Base-by-base conservation (phyloP, 2,329 filamentous ascomycete species). In the Pleomassaria siparia region DNA sequence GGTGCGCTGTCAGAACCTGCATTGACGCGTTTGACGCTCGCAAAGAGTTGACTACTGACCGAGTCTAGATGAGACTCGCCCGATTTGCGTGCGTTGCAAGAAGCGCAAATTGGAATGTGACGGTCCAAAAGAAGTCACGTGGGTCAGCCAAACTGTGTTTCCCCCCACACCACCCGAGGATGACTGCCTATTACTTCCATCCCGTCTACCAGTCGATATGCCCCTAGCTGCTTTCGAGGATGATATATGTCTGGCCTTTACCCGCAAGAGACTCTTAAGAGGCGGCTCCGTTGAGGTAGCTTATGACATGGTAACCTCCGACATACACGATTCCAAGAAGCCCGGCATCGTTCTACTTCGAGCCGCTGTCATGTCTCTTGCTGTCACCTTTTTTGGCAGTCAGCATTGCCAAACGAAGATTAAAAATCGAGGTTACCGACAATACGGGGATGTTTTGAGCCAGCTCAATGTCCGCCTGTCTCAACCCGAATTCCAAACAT, bases 271-370 rank as follows among this genome's bases (percentile, higher is more conserved):
- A 13, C 40, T 67, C 10, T 40, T 67, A 21, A 48, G 53, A 49
- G 61, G 60, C 4, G 61, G 61, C 7, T 50, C 56, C 2, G 51
- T 66, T 12, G 63, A 63, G 20, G 22, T 63, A 15, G 63, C 61
- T 8, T 64, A 51, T 40, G 51, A 64, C 16, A 59, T 59, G 50
- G 53, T 61, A 29, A 44, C 58, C 20, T 40, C 15, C 2, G 22
- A 49, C 3, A 28, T 48, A 0, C 8, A 29, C n/a, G 33, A 22
- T 8, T 2, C 43, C 25, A 7, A 29, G 29, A 29, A 55, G 11
- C 57, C 57, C 13, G 56, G 54, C 8, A 44, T 61, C 13, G 43
- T 41, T 22, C 41, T 67, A 2, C 54, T 67, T 12, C 56, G 56
- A 5, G 55, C 56, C 15, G 51, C 61, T 0, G 51, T 66, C 13